Base-by-base conservation (phyloP, 495 filamentous ascomycete genomes). In the Penicillium goetzii region DNA sequence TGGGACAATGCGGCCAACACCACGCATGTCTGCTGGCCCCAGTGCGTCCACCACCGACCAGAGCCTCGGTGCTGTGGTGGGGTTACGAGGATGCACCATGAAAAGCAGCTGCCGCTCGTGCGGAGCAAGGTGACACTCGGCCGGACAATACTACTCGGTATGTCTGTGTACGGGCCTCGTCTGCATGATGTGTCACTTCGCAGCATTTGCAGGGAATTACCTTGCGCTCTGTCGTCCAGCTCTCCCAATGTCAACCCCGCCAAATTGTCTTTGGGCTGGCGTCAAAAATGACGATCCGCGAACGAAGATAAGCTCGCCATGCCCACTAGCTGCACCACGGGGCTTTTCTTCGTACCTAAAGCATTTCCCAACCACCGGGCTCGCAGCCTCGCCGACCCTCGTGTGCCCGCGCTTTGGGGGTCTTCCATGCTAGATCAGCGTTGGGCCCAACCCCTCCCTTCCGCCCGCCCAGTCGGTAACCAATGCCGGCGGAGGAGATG, bases 381-480 rank as follows among this genome's bases (percentile, higher is more conserved):
- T 56, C 33, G 54, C 50, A 12, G 56, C 33, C 33, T 56, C 33
- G 54, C 19, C 8, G 32, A 49, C 32, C n/a, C 45, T 40, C 26
- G n/a, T 52, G 25, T 5, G 49, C 49, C 45, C 45, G n/a, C n/a
- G 19, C n/a, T 14, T 53, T 34, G 52, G 32, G 52, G 28, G 30
- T 19, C 28, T 33, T 36, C 26, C 32, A 34, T 51, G 36, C 58
- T 49, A 63, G 60, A 60, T 67, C 60, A 34, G 36, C 61, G 52
- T 58, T 58, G 32, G 23, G 49, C 56, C 33, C 50, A 61, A 33
- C 61, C 58, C 58, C 55, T 56, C 58, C 58, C 55, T 56, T 38
- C 43, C 34, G 21, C 52, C 66, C 66, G 28, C 10, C 7, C n/a
- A 4, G 5, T 45, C 32, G 62, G 62, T 68, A 62, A 36, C 66